Base-by-base conservation (phyloP, 306 rosid species). In the Inga leiocalycina region DNA sequence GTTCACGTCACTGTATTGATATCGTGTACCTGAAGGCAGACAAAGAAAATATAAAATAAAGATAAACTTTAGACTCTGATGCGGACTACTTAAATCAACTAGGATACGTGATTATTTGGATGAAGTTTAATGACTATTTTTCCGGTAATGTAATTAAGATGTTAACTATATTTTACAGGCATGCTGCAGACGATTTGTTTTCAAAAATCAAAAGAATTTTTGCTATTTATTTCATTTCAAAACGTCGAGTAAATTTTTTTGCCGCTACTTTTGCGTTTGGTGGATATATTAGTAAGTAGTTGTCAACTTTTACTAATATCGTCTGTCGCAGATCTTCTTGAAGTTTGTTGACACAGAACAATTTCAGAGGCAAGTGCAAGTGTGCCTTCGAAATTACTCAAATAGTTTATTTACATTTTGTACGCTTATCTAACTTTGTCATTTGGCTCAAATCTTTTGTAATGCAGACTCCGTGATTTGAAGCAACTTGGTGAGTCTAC, bases 321-420 rank as follows among this genome's bases (percentile, higher is more conserved):
- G 72, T 80, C 51, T 74, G 19, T 57, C 82, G 84, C 91, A 89
- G 91, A 64, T 84, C 45, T 76, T 82, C 71, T 69, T 89, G 75
- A 74, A 86, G 84, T 89, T 89, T 81, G 85, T 89, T 62, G 91
- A 89, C 79, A 84, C 91, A 0, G 85, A 89, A 39, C 88, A 89
- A 81, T 89, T 89, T 84, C 91, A 89, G 70, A 84, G 91, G 91
- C 88, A 77, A 89, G 91, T 82, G 41, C 88, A 77, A 89, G 91
- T 82, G 41, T 65, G 45, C 46, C 75, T 43, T 76, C 16, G 56
- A 82, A 45, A 61, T 64, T 59, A 44, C 54, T 77, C 76, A 20
- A 71, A 32, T 43, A 39, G 66, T 71, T 84, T 46, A 11, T 64
- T 66, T 20, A 20, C 37, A 20, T 78, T 75, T 81, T 27, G 27